Evolutionary conservation across 192 early-diverging fungal species (phyloP).

Genomic region (Pilobolus umbonatus): DNA sequence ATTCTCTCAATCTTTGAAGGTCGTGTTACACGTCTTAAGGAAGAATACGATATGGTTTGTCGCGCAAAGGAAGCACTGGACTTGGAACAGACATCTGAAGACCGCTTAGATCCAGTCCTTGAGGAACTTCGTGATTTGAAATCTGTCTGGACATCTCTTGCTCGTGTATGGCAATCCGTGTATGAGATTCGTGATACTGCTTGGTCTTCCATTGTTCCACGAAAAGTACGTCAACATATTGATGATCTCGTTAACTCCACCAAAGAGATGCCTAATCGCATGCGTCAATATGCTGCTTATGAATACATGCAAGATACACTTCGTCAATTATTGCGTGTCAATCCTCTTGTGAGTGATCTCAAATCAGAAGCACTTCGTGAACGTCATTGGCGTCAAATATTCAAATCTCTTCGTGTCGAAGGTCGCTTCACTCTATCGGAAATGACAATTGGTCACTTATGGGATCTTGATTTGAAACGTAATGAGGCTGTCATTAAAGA

Average conservation of each 20-base stretch:
- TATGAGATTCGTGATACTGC: constrained; percentile 81
- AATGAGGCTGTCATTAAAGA: constrained; percentile 85
- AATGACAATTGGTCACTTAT: constrained; percentile 91
- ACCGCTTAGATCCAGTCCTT: constrained; percentile 73
- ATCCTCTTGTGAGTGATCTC: constrained; percentile 77
- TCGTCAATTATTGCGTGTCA: constrained; percentile 73
- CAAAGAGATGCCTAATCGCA: constrained; percentile 93
- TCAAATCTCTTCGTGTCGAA: constrained; percentile 77
- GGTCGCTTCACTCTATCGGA: constrained; percentile 65
- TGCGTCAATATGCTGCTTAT: constrained; percentile 96
- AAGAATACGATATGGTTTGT: constrained; percentile 82
- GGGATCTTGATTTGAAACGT: constrained; percentile 88
- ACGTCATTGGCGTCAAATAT: constrained; percentile 94
- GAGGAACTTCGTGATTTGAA: constrained; percentile 93
- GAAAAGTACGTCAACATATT: constrained; percentile 85
- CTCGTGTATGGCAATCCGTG: constrained; percentile 77
- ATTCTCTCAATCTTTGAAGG: constrained; percentile 81
- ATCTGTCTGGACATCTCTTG: constrained; percentile 84
- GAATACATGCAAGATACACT: constrained; percentile 90
- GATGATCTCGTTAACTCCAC: constrained; percentile 75
- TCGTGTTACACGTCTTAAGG: constrained; percentile 72
- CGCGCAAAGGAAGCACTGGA: constrained; percentile 93
- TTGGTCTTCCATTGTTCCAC: constrained; percentile 84
- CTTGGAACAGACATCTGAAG: constrained; percentile 67
- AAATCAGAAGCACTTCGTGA: constrained; percentile 96